These are phyloP conservation scores for Penicillium parvum DNA, from an alignment of 495 filamentous ascomycete genomes.

Conservation along the genomic window DNA sequence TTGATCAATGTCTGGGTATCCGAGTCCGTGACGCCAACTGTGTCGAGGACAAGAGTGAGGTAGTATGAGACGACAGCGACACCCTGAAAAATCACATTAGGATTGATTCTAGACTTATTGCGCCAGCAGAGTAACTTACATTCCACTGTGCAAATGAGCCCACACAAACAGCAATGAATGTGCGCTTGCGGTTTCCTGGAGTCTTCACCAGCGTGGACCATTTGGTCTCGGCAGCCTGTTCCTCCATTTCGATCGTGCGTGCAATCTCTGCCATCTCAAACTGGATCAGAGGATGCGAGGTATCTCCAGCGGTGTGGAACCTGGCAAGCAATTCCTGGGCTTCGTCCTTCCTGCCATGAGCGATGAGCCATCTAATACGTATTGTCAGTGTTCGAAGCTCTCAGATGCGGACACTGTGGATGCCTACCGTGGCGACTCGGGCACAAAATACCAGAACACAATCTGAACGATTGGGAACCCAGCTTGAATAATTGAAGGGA, in stretches of 20 bases:
- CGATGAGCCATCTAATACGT: slow-evolving; percentile 33
- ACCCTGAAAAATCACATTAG: not conserved
- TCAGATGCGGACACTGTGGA: not conserved
- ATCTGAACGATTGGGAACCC: slow-evolving; percentile 39
- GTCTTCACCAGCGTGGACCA: slow-evolving; percentile 57
- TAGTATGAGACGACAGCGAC: slow-evolving; percentile 61
- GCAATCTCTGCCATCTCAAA: slow-evolving; percentile 30
- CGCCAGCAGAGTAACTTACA: slow-evolving; percentile 7
- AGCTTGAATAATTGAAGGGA: slow-evolving; percentile 42
- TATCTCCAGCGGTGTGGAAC: slow-evolving; percentile 28
- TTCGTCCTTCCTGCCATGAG: slow-evolving; percentile 30
- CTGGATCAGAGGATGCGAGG: slow-evolving; percentile 14
- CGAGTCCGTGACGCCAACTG: slow-evolving; percentile 48
- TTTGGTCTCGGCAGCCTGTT: slow-evolving; percentile 21
- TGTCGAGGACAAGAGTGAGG: slow-evolving; percentile 49
- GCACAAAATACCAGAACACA: slow-evolving; percentile 36
- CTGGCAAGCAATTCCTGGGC: slow-evolving; percentile 29
- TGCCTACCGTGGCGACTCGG: slow-evolving; percentile 37
- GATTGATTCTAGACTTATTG: not conserved
- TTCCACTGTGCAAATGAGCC: slow-evolving; percentile 33
- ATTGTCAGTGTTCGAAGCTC: not conserved
- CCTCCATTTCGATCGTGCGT: slow-evolving; percentile 25
- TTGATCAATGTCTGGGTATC: slow-evolving; percentile 42
- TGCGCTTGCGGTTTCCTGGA: slow-evolving; percentile 62
- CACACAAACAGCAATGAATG: slow-evolving; percentile 52